Evolutionary conservation across 2,329 filamentous ascomycete species (phyloP), one percentile per base, ranked within the genome.

Genomic region (Colletotrichum spaethianum): DNA sequence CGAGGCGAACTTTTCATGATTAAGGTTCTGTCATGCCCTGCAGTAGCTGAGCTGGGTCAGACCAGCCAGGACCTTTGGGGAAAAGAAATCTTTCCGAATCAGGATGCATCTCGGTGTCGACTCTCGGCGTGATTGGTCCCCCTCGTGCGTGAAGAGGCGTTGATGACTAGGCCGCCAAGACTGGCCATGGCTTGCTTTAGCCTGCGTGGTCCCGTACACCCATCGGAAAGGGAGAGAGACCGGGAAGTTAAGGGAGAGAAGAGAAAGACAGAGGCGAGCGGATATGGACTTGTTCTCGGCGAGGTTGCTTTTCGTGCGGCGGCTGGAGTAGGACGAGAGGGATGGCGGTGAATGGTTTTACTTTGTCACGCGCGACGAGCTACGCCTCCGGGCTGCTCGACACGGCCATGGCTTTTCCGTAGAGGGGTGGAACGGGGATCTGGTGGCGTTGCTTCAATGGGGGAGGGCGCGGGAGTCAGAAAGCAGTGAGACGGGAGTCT

Each of bases 121-220:
- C 36, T 40, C 69, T 72, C 59, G 69, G 69, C 64, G 69, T 68
- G 69, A 72, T 72, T 69, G 69, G 63, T 56, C 48, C 55, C 36
- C 16, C 20, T 33, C n/a, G 42, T n/a, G 40, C n/a, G 44, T 46
- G 20, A 8, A 31, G n/a, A 6, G 31, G 60, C 60, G 60, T 26
- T 5, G 23, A 48, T 26, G 46, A 26, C 33, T 31, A 6, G 64
- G 50, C 33, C 16, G 33, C 61, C 61, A 44, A 63, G 60, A 26
- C 44, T 4, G 44, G 23, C 33, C 14, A 14, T 33, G 31, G 59
- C 42, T 26, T 23, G n/a, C 42, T 18, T 20, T 44, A 4, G 23
- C 56, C 3, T 50, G 42, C 11, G 9, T 55, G 6, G n/a, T 28
- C 16, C 12, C 7, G 36, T 20, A 16, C 33, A 57, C 42, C 12